phyloP scores from a whole-genome alignment of 2,329 filamentous ascomycete genomes.

The Aspergillus cejpii region DNA sequence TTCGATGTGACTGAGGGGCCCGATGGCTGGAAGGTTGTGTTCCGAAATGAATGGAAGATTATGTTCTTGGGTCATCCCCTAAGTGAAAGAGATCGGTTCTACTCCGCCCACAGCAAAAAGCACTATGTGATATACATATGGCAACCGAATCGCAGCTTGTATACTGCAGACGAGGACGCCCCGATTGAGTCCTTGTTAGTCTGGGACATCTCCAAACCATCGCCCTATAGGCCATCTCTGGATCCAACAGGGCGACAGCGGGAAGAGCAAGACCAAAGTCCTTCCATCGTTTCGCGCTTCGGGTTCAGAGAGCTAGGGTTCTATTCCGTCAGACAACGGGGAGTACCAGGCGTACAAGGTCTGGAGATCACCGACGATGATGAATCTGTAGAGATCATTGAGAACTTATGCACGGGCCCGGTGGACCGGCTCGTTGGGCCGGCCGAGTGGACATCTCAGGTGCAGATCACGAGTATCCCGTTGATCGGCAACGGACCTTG shows the following conservation, averaged over 20 bases:
- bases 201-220: conserved; percentile 53
- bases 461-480: conserved; percentile 51
- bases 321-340: conserved; percentile 49
- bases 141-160: conserved; percentile 53
- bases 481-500: conserved; percentile 47
- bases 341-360: conserved; percentile 46
- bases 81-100: conserved; percentile 54
- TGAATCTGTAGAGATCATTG: conserved; percentile 48
- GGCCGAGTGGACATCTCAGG: conserved; percentile 36
- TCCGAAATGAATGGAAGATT: conserved; percentile 56
- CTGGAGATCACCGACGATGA: conserved; percentile 48
- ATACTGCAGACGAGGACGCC: conserved; percentile 48
- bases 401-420: conserved; percentile 51
- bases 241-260: conserved; percentile 41
- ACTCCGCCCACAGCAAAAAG: conserved; percentile 52
- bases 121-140: conserved; percentile 59
- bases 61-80: conserved; percentile 52
- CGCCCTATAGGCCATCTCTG: conserved; percentile 46
- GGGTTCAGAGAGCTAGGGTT: conserved; percentile 48
- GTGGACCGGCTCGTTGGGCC: conserved; percentile 42
- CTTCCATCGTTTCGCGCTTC: conserved; percentile 47
- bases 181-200: conserved; percentile 54
- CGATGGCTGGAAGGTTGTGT: conserved; percentile 41
- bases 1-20: conserved; percentile 44
- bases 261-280: conserved; percentile 31